Evolutionary conservation across 1,284 basidiomycete genomes (phyloP), one percentile per base, ranked within the genome.

Genomic region (Naganishia cerealis): DNA sequence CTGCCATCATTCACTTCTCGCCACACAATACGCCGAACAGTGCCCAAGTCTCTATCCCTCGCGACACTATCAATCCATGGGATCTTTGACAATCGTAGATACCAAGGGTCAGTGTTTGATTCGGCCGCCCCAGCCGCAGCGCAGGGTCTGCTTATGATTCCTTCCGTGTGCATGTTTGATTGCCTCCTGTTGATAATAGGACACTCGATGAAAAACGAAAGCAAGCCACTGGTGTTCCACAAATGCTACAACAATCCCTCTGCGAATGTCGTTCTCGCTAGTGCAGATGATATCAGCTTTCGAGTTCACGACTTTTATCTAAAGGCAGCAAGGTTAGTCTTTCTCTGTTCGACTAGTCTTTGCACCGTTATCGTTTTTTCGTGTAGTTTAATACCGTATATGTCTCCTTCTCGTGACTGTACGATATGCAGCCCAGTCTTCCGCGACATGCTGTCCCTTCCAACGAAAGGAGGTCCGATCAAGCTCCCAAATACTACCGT

Each of bases 301-400:
- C 24, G 59, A 16, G 26, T 53, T 2, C 29, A 54, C 36, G 59
- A 63, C 12, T 63, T 16, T 29, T 54, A 15, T 16, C 18, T 63
- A 38, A 63, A 40, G 48, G 59, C 50, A 38, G 26, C 24, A 48
- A 63, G 59, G 59, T 63, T 6, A 38, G 58, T 39, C 13, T 10
- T 7, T 16, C 40, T 48, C 43, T 10, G 3, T 6, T 33, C 13
- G 42, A 18, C 5, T 4, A 8, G n/a, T 43, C n/a, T 16, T 43
- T 12, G 7, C 15, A 16, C n/a, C n/a, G n/a, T n/a, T n/a, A n/a
- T n/a, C n/a, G n/a, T n/a, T n/a, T n/a, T n/a, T n/a, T n/a, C n/a
- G n/a, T n/a, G n/a, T n/a, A n/a, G n/a, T n/a, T n/a, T n/a, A n/a
- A n/a, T n/a, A n/a, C n/a, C n/a, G n/a, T n/a, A n/a, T n/a, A n/a